Evolutionary conservation across 176 grass and related monocot genomes (phyloP).

Genomic region (Olyra latifolia): DNA sequence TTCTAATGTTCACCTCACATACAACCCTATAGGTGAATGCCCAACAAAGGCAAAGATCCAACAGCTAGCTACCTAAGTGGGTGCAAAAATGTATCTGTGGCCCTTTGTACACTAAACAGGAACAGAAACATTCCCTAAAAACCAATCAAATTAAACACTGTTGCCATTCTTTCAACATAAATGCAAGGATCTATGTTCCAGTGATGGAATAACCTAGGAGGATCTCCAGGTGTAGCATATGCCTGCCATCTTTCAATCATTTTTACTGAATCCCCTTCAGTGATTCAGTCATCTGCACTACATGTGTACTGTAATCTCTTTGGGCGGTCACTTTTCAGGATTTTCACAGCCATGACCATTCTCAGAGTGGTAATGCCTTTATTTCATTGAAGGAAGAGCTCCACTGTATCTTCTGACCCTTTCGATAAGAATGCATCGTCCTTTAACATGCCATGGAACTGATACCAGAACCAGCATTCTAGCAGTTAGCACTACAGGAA

Average conservation of each 20-base stretch:
- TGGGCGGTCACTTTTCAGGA: slow-evolving; percentile 34
- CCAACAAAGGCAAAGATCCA: slow-evolving; percentile 30
- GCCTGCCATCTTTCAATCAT: slow-evolving; percentile 41
- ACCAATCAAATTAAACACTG: slow-evolving; percentile 40
- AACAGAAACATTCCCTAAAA: slow-evolving; percentile 30
- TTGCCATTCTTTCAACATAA: slow-evolving; percentile 37
- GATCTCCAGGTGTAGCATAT: slow-evolving; percentile 24
- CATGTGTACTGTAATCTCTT: slow-evolving; percentile 41
- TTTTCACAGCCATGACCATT: slow-evolving; percentile 35
- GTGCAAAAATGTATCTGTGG: slow-evolving; percentile 21
- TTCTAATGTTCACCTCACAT: slow-evolving; percentile 2
- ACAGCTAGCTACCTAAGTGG: slow-evolving; percentile 46
- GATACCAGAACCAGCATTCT: neutral
- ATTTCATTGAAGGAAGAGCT: slow-evolving; percentile 35
- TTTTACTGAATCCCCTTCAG: slow-evolving; percentile 32
- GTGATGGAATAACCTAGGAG: slow-evolving; percentile 29
- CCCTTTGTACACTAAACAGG: slow-evolving; percentile 38
- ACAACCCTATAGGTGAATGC: slow-evolving; percentile 1
- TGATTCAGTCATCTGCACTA: neutral
- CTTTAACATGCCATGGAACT: slow-evolving; percentile 22
- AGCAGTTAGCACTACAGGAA: neutral
- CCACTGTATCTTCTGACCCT: neutral
- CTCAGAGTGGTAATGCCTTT: slow-evolving; percentile 33
- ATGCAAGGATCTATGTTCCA: slow-evolving; percentile 47
- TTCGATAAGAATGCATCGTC: slow-evolving; percentile 28